A percentile compares a stretch with the other conserved stretches of the same genome.
Evolutionary conservation across 768 basidiomycete genomes (phyloP).

Genomic region (Nidularia pulvinata): DNA sequence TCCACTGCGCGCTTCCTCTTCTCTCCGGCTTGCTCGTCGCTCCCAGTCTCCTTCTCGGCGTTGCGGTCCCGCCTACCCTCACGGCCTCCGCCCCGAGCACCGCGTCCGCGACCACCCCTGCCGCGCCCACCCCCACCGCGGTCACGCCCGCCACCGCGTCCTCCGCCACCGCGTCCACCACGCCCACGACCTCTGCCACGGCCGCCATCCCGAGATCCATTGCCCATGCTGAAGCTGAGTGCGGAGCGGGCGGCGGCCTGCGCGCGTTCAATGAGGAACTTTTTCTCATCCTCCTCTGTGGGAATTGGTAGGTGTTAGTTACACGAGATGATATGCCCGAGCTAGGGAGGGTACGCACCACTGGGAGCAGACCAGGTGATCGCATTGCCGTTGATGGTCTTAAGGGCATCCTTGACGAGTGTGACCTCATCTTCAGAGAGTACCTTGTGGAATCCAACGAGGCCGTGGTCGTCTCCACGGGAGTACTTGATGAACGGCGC

Average conservation of each 20-base stretch:
- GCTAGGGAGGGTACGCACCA: conserved; percentile 31
- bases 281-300: conserved; percentile 70
- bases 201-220: conserved; percentile 13
- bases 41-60: conserved; percentile 28
- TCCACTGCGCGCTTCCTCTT: conserved; percentile 80
- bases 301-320: neutral
- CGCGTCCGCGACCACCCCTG: conserved; percentile 31
- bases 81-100: conserved; percentile 32
- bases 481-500: conserved; percentile 52
- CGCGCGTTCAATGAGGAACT: conserved; percentile 75
- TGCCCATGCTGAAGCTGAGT: conserved; percentile 27
- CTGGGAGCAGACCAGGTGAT: conserved; percentile 65
- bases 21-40: conserved; percentile 55
- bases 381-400: conserved; percentile 61
- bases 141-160: conserved; percentile 45
- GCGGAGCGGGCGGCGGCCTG: conserved; percentile 61
- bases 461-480: conserved; percentile 42
- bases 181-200: conserved; percentile 31
- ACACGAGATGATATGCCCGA: neutral
- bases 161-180: conserved; percentile 33
- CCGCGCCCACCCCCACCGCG: conserved; percentile 42
- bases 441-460: conserved; percentile 65
- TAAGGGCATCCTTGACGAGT: conserved; percentile 66
- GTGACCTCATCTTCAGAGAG: conserved; percentile 72
- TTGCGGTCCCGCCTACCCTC: conserved; percentile 18